Evolutionary conservation across 495 filamentous ascomycete genomes (phyloP).

Genomic region (Tuber borchii): DNA sequence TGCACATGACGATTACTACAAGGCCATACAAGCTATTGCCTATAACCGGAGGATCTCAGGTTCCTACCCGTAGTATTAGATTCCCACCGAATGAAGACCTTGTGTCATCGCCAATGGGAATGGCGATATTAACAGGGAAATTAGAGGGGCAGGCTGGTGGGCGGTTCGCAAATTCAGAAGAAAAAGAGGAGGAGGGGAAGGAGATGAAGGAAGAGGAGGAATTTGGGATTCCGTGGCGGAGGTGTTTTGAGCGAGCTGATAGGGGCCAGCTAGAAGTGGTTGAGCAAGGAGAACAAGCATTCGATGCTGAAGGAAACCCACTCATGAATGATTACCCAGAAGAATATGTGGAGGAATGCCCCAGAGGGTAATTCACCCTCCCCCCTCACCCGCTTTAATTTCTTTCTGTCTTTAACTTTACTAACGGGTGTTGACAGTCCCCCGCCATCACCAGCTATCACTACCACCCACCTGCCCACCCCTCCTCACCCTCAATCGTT

Average conservation of each 20-base stretch:
- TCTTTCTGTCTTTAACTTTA: background rate
- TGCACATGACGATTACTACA: background rate
- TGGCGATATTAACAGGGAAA: background rate
- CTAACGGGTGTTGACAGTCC: background rate
- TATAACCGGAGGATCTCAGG: background rate
- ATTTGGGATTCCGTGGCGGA: background rate
- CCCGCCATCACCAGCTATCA: background rate
- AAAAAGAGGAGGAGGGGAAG: background rate
- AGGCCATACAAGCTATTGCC: background rate
- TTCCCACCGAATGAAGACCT: background rate
- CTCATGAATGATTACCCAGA: background rate
- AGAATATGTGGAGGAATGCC: background rate
- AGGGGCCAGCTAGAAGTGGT: background rate
- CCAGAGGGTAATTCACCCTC: background rate
- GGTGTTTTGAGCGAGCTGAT: background rate
- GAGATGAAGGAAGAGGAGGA: background rate
- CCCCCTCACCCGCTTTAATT: background rate
- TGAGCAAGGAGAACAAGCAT: background rate
- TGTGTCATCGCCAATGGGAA: constrained; percentile 1
- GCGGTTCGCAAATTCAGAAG: background rate
- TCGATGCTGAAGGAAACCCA: background rate
- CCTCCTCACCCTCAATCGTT: background rate
- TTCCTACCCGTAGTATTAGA: background rate
- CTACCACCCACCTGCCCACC: background rate
- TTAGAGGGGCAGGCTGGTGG: background rate